A percentile compares a stretch with the other conserved stretches of the same genome.
Conservation (phyloP, 2,329 filamentous ascomycete species). For the Colletotrichum trifolii region DNA sequence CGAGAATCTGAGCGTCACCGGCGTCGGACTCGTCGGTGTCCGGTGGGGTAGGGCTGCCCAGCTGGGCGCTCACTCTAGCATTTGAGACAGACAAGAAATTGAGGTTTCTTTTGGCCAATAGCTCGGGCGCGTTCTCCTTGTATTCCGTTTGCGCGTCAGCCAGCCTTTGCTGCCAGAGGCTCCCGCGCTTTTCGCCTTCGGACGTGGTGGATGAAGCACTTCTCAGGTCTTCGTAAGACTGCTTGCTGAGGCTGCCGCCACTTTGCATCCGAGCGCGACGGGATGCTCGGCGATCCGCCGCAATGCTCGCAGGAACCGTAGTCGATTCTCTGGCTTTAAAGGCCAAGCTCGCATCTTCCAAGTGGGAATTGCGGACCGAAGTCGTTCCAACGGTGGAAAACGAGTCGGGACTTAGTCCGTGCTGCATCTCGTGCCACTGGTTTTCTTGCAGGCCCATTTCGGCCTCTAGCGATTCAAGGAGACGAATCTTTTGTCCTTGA, state of each 20-base stretch:
- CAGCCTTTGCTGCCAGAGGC: conserved; percentile 57
- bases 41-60: conserved; percentile 65
- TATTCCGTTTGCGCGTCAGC: conserved; percentile 59
- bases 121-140: conserved; percentile 52
- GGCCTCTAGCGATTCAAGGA: conserved; percentile 69
- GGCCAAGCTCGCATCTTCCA: conserved; percentile 4
- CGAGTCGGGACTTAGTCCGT: conserved; percentile 62
- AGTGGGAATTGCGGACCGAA: conserved; percentile 46
- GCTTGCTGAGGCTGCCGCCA: conserved; percentile 39
- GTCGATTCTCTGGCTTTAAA: conserved; percentile 35
- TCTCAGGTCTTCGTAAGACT: conserved; percentile 42
- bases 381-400: conserved; percentile 57
- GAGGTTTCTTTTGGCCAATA: conserved; percentile 50
- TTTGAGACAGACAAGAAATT: conserved; percentile 51
- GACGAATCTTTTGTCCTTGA: conserved; percentile 55
- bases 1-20: conserved; percentile 44
- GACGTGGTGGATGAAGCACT: conserved; percentile 46
- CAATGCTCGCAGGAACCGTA: conserved; percentile 43
- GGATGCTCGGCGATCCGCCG: conserved; percentile 52
- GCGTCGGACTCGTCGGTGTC: conserved; percentile 61
- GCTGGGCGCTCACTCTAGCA: conserved; percentile 40
- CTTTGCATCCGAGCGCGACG: conserved; percentile 51
- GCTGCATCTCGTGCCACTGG: conserved; percentile 69
- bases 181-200: conserved; percentile 44
- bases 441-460: conserved; percentile 71